A percentile compares a stretch with the other conserved stretches of the same genome.
These are phyloP conservation scores for Medicago truncatula DNA, from an alignment of 306 rosid species.

Conservation along the genomic window DNA sequence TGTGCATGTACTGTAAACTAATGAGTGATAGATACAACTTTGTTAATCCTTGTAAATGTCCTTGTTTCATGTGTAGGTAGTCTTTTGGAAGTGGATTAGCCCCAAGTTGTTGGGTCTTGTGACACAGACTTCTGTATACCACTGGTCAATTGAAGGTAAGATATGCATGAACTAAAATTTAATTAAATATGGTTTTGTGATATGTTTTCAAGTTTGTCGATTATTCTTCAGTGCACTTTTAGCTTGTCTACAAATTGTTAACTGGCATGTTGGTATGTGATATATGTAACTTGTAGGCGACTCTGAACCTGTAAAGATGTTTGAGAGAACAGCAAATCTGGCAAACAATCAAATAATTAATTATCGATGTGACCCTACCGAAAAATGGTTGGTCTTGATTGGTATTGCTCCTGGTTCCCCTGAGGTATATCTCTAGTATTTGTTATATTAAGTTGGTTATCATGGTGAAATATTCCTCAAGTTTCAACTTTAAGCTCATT, in stretches of 20 bases:
- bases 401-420: constrained; percentile 99
- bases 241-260: constrained; percentile 33
- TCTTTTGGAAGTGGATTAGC: constrained; percentile 98
- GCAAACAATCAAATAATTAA: constrained; percentile 95
- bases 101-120: constrained; percentile 92
- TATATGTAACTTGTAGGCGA: constrained; percentile 68
- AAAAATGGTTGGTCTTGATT: constrained; percentile 98
- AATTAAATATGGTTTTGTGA: constrained; percentile 24
- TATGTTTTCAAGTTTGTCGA: constrained; percentile 16
- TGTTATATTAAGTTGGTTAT: constrained; percentile 27
- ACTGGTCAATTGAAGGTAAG: constrained; percentile 97
- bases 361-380: constrained; percentile 96
- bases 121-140: constrained; percentile 92
- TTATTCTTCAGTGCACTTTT: constrained; percentile 34
- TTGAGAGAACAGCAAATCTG: constrained; percentile 93
- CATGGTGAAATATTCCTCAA: constrained; percentile 30
- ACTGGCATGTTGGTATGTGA: constrained; percentile 37
- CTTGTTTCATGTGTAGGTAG: constrained; percentile 62
- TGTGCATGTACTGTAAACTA: constrained; percentile 14
- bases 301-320: constrained; percentile 93
- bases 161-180: constrained; percentile 36
- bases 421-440: constrained; percentile 65
- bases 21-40: constrained; percentile 8
- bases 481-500: constrained; percentile 31
- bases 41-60: constrained; percentile 35